Evolutionary conservation across 2,329 filamentous ascomycete species (phyloP), one percentile per base, ranked within the genome.

Genomic region (Paecilomyces dactylethromorphus): DNA sequence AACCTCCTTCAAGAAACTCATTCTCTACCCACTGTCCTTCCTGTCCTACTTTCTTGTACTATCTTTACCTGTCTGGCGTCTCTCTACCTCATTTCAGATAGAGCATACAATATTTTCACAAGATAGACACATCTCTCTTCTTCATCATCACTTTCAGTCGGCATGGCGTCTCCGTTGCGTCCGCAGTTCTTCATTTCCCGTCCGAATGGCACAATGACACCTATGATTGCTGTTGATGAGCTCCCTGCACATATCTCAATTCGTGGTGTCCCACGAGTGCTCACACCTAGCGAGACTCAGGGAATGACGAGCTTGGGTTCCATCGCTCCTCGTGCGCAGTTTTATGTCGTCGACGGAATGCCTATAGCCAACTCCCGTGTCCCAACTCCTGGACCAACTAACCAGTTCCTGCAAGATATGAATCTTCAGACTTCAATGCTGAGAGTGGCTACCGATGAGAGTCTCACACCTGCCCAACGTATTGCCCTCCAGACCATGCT

Each of bases 211-310:
- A 68, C 65, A 7, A 59, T 78, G 51, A 74, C 73, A 18, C 76
- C 78, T 4, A 70, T 81, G 12, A 67, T 81, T 51, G 74, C 78
- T 5, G 64, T 79, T 4, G 78, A 80, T 60, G 78, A 81, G 61
- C 67, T 81, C 1, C 77, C 78, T 2, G 24, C 65, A 1, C 63
- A 67, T 21, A 55, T 80, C 45, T 62, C 63, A 3, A 69, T 81
- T 55, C 68, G 67, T 31, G 74, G 72, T 12, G 67, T 76, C 15
- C 66, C 76, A 54, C 73, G 76, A 15, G 65, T 57, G 5, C 60
- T 80, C 11, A 65, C 64, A 50, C 59, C 69, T 10, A 66, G 66
- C 32, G 74, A 78, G 2, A 78, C 75, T 6, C 68, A 72, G 26
- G 75, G 74, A 50, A 79, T 79, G 77, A 76, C 68, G 11, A 73